Conservation (phyloP, 495 filamentous ascomycete genomes). For the Penicillium bovifimosum region DNA sequence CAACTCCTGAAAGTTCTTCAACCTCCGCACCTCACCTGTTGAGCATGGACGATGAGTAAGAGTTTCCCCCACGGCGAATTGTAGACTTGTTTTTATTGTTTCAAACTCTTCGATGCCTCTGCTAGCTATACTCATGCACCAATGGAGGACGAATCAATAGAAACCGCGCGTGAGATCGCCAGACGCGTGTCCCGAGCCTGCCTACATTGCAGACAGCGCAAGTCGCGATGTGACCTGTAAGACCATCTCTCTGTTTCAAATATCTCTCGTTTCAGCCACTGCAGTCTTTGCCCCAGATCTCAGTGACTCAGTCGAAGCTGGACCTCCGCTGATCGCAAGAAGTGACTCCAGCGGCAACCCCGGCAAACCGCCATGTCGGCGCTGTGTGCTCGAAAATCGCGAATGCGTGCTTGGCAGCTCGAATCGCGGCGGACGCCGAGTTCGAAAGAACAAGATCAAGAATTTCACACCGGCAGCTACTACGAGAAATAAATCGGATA, state of each 20-base stretch:
- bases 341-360: not conserved
- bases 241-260: constrained; percentile 11
- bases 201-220: constrained; percentile 56
- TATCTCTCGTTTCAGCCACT: not conserved
- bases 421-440: constrained; percentile 57
- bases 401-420: constrained; percentile 58
- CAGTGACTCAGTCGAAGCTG: constrained; percentile 9
- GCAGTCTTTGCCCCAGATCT: constrained; percentile 8
- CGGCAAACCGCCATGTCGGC: constrained; percentile 51
- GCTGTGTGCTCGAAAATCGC: constrained; percentile 52
- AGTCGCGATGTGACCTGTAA: constrained; percentile 61
- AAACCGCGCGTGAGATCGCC: constrained; percentile 19
- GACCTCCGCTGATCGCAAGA: constrained; percentile 14
- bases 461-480: constrained; percentile 31
- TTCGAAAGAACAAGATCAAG: constrained; percentile 47
- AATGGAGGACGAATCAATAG: constrained; percentile 5
- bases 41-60: constrained; percentile 6
- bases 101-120: not conserved
- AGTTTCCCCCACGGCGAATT: not conserved
- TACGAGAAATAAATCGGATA: constrained; percentile 24
- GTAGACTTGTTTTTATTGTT: not conserved
- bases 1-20: not conserved
- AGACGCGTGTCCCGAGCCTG: constrained; percentile 60
- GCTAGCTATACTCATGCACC: not conserved
- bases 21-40: not conserved